phyloP scores from a whole-genome alignment of 2,329 filamentous ascomycete species.

The Xylariaceae sp. region DNA sequence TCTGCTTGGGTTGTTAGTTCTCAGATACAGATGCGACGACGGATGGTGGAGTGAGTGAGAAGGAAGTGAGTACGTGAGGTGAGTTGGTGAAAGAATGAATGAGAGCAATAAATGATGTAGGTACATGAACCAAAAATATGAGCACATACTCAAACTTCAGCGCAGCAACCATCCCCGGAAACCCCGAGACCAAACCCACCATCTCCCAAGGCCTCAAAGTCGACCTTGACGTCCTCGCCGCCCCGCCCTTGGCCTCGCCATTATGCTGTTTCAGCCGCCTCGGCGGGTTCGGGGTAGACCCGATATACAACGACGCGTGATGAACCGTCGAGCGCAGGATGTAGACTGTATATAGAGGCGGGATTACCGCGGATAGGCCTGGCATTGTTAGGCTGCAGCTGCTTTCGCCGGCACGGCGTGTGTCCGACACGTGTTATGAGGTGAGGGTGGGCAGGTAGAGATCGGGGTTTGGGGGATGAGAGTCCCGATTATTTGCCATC shows the following conservation, averaged over 20 bases:
- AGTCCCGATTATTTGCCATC: too few species aligned
- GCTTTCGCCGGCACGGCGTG: too few species aligned
- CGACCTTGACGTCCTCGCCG: constrained; percentile 65
- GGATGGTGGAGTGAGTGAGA: too few species aligned
- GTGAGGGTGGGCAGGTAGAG: too few species aligned
- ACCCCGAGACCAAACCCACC: constrained; percentile 80
- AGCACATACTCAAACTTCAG: constrained; percentile 85
- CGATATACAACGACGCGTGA: constrained; percentile 74
- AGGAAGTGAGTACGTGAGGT: too few species aligned
- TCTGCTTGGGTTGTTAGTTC: constrained; percentile 43
- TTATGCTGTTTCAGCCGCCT: constrained; percentile 90
- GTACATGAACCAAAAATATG: background rate
- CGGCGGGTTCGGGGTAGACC: constrained; percentile 84
- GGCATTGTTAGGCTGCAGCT: too few species aligned
- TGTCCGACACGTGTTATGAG: too few species aligned
- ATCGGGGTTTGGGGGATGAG: too few species aligned
- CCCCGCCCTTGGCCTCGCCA: constrained; percentile 76
- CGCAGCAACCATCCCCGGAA: constrained; percentile 80
- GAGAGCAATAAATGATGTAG: too few species aligned
- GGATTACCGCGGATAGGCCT: constrained; percentile 57
- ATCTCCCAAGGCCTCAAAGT: constrained; percentile 85
- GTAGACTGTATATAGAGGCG: constrained; percentile 90
- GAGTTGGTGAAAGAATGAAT: too few species aligned
- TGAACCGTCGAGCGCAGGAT: constrained; percentile 78
- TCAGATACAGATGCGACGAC: background rate